These are phyloP conservation scores for Ophiostoma australiae DNA, from an alignment of 2,329 filamentous ascomycete genomes.

Conservation along the genomic window DNA sequence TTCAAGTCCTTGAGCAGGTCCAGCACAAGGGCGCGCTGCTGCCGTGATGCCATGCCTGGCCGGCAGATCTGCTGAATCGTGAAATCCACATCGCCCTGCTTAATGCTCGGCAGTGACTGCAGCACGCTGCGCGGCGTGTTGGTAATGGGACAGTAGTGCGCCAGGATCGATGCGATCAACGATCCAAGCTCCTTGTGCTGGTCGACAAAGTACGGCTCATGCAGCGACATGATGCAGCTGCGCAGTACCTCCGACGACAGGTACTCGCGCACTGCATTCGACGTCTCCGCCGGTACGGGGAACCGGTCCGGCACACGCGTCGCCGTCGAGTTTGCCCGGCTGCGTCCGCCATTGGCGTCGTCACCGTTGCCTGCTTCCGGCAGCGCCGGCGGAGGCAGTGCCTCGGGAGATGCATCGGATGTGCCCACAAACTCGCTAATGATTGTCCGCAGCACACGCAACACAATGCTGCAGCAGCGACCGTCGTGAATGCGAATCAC, in stretches of 20 bases:
- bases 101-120: conserved; percentile 73
- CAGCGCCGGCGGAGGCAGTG: not conserved
- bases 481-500: conserved; percentile 86
- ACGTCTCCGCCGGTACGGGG: conserved; percentile 50
- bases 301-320: conserved; percentile 32
- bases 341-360: not conserved
- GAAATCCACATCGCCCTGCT: conserved; percentile 59
- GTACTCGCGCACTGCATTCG: conserved; percentile 74
- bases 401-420: conserved; percentile 11
- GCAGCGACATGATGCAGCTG: conserved; percentile 81
- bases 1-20: conserved; percentile 81
- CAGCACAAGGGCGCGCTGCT: conserved; percentile 75
- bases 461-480: conserved; percentile 77
- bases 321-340: conserved; percentile 7
- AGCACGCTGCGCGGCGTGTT: conserved; percentile 69
- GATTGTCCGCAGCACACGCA: conserved; percentile 79
- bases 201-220: conserved; percentile 96
- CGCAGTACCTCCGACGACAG: conserved; percentile 84
- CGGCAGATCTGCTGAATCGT: conserved; percentile 58
- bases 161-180: conserved; percentile 79
- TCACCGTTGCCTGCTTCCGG: conserved; percentile 17
- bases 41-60: conserved; percentile 58
- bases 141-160: conserved; percentile 66
- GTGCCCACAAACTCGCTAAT: conserved; percentile 64
- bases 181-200: conserved; percentile 86